These are phyloP conservation scores for Camellia lanceoleosa DNA, from an alignment of 148 eudicot genomes.

Conservation along the genomic window DNA sequence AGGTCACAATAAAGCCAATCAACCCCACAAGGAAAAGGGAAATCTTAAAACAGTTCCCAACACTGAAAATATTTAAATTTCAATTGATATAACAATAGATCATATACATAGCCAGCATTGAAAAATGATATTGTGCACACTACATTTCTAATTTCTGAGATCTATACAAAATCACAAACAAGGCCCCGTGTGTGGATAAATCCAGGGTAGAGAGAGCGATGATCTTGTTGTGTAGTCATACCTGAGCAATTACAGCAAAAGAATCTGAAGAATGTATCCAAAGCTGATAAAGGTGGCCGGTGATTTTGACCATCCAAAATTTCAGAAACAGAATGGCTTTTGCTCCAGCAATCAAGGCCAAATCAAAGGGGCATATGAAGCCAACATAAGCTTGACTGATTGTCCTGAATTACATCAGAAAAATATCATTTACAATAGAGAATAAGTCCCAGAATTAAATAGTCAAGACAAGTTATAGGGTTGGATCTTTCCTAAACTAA, in stretches of 20 bases:
- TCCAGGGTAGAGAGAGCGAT: neutral
- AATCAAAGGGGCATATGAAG: neutral
- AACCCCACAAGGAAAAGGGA: no score
- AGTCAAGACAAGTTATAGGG: no score
- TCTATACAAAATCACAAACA: neutral
- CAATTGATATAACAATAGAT: no score
- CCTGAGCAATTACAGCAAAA: neutral
- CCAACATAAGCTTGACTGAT: neutral
- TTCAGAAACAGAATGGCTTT: neutral
- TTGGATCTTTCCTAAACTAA: no score
- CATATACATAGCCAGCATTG: no score
- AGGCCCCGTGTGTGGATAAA: neutral
- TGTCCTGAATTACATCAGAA: neutral
- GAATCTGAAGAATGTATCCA: neutral
- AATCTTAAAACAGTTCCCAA: no score
- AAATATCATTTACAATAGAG: neutral
- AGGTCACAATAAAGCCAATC: no score
- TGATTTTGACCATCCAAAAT: neutral
- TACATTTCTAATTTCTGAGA: neutral
- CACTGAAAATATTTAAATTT: no score
- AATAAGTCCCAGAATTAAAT: neutral
- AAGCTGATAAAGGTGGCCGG: neutral
- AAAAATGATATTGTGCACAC: no score
- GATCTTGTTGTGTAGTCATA: neutral
- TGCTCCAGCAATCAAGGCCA: slow-evolving; percentile 1